phyloP scores from a whole-genome alignment of 208 protist genomes.

The Entamoeba invadens region DNA sequence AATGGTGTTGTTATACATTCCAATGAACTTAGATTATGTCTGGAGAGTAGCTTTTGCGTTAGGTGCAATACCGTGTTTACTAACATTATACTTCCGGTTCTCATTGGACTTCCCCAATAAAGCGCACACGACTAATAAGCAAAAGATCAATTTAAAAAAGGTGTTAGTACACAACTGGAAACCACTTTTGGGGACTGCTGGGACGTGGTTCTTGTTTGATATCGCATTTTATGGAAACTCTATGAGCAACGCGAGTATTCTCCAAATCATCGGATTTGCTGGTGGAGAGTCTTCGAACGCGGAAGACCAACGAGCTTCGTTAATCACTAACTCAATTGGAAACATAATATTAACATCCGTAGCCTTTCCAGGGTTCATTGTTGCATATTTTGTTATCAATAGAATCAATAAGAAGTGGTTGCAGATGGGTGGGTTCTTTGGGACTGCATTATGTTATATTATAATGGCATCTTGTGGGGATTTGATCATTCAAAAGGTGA shows the following conservation, averaged over 20 bases:
- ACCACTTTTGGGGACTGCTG: not conserved
- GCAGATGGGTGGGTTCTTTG: not conserved
- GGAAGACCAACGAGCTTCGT: not conserved
- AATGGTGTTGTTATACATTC: not conserved
- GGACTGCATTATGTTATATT: not conserved
- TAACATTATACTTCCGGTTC: not conserved
- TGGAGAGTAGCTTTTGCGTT: not conserved
- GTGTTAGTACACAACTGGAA: not conserved
- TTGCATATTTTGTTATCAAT: not conserved
- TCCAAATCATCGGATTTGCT: not conserved
- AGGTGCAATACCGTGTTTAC: not conserved
- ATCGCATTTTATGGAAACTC: not conserved
- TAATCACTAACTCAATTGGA: not conserved
- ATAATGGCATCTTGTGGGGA: not conserved
- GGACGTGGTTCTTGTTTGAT: not conserved
- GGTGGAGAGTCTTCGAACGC: not conserved
- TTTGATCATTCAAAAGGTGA: not conserved
- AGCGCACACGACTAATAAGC: not conserved
- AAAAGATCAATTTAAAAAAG: not conserved
- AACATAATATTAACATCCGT: not conserved
- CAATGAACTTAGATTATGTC: not conserved
- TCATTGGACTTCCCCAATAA: not conserved
- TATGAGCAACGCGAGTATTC: not conserved
- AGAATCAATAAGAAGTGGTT: not conserved
- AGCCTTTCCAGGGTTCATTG: not conserved